Conservation (phyloP, 2,329 filamentous ascomycete genomes). For the Monosporascus sp. region DNA sequence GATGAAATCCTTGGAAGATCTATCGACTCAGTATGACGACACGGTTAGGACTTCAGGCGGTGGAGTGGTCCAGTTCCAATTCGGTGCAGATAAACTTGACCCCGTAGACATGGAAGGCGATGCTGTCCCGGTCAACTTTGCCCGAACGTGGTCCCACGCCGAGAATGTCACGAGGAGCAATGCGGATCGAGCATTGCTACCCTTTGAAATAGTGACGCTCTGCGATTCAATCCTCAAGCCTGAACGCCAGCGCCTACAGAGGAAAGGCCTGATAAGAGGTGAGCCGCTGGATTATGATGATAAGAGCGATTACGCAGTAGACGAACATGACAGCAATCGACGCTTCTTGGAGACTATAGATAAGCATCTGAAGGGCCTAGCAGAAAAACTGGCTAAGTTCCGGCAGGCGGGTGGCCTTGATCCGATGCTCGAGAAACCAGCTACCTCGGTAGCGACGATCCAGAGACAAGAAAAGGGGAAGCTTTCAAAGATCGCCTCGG, state of each 20-base stretch:
- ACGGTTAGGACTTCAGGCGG: slow-evolving; percentile 89
- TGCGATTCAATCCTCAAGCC: slow-evolving; percentile 63
- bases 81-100: slow-evolving; percentile 91
- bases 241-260: slow-evolving; percentile 60
- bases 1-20: slow-evolving; percentile 96
- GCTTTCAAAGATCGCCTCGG: slow-evolving; percentile 28
- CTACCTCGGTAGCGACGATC: slow-evolving; percentile 18
- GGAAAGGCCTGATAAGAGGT: slow-evolving; percentile 56
- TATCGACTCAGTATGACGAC: slow-evolving; percentile 89
- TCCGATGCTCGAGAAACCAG: slow-evolving; percentile 23
- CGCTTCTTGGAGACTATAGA: slow-evolving; percentile 77
- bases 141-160: slow-evolving; percentile 80
- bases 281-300: slow-evolving; percentile 66
- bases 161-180: slow-evolving; percentile 76
- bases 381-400: slow-evolving; percentile 53
- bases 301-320: slow-evolving; percentile 60
- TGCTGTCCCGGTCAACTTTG: slow-evolving; percentile 87
- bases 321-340: slow-evolving; percentile 77
- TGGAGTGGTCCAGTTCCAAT: slow-evolving; percentile 92
- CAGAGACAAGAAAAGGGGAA: slow-evolving; percentile 23
- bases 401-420: slow-evolving; percentile 48
- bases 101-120: slow-evolving; percentile 97
- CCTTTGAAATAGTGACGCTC: slow-evolving; percentile 65
- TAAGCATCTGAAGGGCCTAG: slow-evolving; percentile 60
- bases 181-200: slow-evolving; percentile 64